Percentiles rank a stretch among this genome's conserved stretches.
Conservation (phyloP, 768 basidiomycete genomes). For the Boletus rex-veris region DNA sequence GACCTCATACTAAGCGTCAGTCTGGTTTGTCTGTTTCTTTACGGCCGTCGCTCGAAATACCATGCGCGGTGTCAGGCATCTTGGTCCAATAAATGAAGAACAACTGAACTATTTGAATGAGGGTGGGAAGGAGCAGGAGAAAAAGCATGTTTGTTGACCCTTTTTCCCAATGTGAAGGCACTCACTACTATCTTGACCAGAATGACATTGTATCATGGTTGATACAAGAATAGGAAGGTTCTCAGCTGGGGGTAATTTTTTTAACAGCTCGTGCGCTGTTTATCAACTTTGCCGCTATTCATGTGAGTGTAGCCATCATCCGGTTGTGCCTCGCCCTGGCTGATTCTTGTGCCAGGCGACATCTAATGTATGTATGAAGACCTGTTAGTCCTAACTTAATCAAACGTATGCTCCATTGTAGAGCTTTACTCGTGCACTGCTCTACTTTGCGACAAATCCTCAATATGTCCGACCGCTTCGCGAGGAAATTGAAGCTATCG, state of each 20-base stretch:
- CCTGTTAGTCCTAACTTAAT: neutral
- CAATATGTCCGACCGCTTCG: conserved; percentile 34
- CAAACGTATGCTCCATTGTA: conserved; percentile 11
- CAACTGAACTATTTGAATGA: conserved; percentile 10
- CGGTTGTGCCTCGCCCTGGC: neutral
- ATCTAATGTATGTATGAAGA: neutral
- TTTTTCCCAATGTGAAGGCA: too few species aligned
- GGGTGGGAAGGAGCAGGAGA: too few species aligned
- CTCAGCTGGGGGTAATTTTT: conserved; percentile 16
- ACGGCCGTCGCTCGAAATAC: too few species aligned
- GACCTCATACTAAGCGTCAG: too few species aligned
- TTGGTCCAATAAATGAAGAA: conserved; percentile 32
- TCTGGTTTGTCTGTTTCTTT: too few species aligned
- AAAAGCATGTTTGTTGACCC: too few species aligned
- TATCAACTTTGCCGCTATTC: conserved; percentile 21
- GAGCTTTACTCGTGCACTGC: conserved; percentile 32
- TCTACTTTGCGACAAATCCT: conserved; percentile 34
- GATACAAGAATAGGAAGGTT: conserved; percentile 29
- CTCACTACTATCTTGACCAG: conserved; percentile 10
- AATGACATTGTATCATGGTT: conserved; percentile 35
- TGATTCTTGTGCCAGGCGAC: neutral
- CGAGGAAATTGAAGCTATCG: conserved; percentile 34
- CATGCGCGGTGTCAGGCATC: neutral
- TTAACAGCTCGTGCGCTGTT: conserved; percentile 17
- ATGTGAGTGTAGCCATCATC: conserved; percentile 10